A percentile compares a stretch with the other conserved stretches of the same genome.
These are phyloP conservation scores for Arthrobotrys iridis DNA, from an alignment of 2,329 filamentous ascomycete species.

Conservation along the genomic window DNA sequence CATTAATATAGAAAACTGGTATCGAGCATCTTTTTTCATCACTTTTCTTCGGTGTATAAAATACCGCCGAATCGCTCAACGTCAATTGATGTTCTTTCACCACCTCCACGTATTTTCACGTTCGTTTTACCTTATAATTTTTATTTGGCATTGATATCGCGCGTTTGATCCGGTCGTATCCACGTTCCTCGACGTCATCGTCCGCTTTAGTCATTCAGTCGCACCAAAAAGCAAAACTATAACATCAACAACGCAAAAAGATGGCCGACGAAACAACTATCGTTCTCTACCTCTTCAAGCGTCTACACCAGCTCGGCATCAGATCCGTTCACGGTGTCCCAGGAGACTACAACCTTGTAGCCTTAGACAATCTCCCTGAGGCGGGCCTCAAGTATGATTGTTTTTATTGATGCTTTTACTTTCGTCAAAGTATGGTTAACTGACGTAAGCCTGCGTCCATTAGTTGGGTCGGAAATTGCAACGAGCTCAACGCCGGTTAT, in stretches of 20 bases:
- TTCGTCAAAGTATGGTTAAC: constrained; percentile 56
- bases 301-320: constrained; percentile 72
- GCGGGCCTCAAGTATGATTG: constrained; percentile 64
- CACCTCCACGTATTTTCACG: too few species aligned
- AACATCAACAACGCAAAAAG: constrained; percentile 34
- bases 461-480: constrained; percentile 67
- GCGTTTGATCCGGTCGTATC: background rate
- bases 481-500: constrained; percentile 79
- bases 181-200: constrained; percentile 21
- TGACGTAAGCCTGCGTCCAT: background rate
- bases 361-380: constrained; percentile 73
- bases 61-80: too few species aligned
- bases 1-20: too few species aligned
- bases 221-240: constrained; percentile 3
- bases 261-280: constrained; percentile 56
- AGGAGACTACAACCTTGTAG: constrained; percentile 76
- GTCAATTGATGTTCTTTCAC: too few species aligned
- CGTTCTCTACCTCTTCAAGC: constrained; percentile 70
- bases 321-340: constrained; percentile 75
- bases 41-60: background rate
- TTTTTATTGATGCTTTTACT: constrained; percentile 65
- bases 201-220: background rate
- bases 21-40: background rate
- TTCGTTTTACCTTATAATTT: too few species aligned
- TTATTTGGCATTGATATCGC: too few species aligned